These are phyloP conservation scores for Wickerhamomyces canadensis DNA, from an alignment of 805 yeast genomes.

Conservation along the genomic window DNA sequence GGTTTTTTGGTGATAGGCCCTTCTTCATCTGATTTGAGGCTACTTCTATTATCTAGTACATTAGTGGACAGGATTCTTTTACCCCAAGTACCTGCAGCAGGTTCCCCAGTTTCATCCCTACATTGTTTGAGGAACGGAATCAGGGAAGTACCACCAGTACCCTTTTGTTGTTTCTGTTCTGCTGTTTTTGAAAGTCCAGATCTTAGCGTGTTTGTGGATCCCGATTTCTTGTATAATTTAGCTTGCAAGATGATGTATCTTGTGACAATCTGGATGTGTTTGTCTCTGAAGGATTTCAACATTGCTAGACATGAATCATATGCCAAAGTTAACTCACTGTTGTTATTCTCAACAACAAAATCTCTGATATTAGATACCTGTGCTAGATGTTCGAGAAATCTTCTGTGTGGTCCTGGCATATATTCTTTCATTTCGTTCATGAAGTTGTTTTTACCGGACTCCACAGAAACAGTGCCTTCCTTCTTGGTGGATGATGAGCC, in stretches of 20 bases:
- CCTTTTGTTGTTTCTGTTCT: conserved; percentile 54
- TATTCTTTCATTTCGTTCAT: conserved; percentile 80
- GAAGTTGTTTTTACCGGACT: conserved; percentile 40
- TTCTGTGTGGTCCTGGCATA: conserved; percentile 85
- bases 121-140: conserved; percentile 92
- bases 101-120: conserved; percentile 91
- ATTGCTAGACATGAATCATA: conserved; percentile 89
- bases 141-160: conserved; percentile 93
- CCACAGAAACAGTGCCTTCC: conserved; percentile 20
- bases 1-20: conserved; percentile 18
- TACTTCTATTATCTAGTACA: conserved; percentile 23
- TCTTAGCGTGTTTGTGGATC: conserved; percentile 53
- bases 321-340: conserved; percentile 58
- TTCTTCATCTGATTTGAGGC: conserved; percentile 3
- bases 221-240: conserved; percentile 44
- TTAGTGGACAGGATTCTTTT: conserved; percentile 60
- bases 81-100: conserved; percentile 94
- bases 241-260: conserved; percentile 82
- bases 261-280: conserved; percentile 89
- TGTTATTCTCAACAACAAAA: conserved; percentile 45
- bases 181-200: conserved; percentile 52
- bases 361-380: conserved; percentile 56
- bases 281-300: conserved; percentile 84
- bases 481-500: conserved; percentile 38
- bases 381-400: conserved; percentile 60